These are phyloP conservation scores for Chlorociboria aeruginascens DNA, from an alignment of 495 filamentous ascomycete species.

Conservation along the genomic window DNA sequence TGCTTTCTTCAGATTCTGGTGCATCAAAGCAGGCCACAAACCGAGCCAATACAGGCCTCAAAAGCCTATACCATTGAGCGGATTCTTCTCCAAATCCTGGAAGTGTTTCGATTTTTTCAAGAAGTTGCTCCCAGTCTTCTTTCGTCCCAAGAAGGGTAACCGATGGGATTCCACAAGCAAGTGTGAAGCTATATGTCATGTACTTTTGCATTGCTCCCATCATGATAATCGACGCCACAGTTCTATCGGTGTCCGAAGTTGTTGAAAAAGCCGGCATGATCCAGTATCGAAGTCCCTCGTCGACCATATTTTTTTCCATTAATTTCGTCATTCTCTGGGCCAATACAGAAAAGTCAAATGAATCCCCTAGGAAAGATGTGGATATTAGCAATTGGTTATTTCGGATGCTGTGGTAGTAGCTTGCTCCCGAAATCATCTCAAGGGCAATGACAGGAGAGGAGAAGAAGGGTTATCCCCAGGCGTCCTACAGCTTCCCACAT, in stretches of 20 bases:
- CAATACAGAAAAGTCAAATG: too few relatives aligned
- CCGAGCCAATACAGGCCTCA: constrained; percentile 14
- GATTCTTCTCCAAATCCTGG: not conserved
- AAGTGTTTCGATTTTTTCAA: not conserved
- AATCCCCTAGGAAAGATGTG: too few relatives aligned
- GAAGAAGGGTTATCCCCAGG: too few relatives aligned
- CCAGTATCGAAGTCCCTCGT: constrained; percentile 26
- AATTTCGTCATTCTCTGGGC: constrained; percentile 29
- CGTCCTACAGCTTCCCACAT: too few relatives aligned
- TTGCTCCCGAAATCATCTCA: too few relatives aligned
- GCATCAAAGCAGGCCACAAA: constrained; percentile 22
- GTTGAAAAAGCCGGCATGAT: constrained; percentile 35
- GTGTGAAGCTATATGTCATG: constrained; percentile 28
- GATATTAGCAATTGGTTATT: too few relatives aligned
- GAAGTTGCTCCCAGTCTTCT: not conserved
- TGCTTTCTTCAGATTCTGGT: constrained; percentile 5
- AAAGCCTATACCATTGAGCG: not conserved
- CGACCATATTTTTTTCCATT: constrained; percentile 24
- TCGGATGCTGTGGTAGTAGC: too few relatives aligned
- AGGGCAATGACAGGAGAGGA: too few relatives aligned
- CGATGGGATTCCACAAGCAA: constrained; percentile 29
- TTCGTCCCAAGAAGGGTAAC: constrained; percentile 17
- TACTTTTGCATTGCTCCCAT: constrained; percentile 37
- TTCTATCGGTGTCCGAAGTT: constrained; percentile 28
- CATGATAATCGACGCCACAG: constrained; percentile 30